Conservation (phyloP, 305 asterid species). For the Petunia hybrid region DNA sequence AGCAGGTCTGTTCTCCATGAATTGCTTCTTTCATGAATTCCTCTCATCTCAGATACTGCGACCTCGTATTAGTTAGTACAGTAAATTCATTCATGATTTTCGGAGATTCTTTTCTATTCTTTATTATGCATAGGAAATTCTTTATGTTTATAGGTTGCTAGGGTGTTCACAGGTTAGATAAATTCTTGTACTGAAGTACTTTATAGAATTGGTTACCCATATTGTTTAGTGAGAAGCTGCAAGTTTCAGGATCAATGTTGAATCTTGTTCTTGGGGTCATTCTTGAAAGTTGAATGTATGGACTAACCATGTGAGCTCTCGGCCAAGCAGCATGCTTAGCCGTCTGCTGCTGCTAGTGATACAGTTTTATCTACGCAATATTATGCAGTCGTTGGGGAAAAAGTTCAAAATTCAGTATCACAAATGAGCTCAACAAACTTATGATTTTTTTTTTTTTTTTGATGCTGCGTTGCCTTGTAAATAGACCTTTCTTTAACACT, state of each 20-base stretch:
- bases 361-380: too few relatives aligned
- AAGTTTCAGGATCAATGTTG: not conserved
- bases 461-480: too few relatives aligned
- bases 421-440: too few relatives aligned
- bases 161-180: not conserved
- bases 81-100: not conserved
- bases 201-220: not conserved
- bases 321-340: too few relatives aligned
- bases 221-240: not conserved
- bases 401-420: too few relatives aligned
- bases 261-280: too few relatives aligned
- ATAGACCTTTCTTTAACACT: too few relatives aligned
- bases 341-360: too few relatives aligned
- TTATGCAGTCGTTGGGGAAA: too few relatives aligned
- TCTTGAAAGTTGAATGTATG: too few relatives aligned
- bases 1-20: slow-evolving; percentile 14
- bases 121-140: not conserved
- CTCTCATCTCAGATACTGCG: not conserved
- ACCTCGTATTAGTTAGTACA: not conserved
- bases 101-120: not conserved
- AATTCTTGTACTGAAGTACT: slow-evolving; percentile 19
- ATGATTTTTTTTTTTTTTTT: too few relatives aligned
- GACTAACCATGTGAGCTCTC: too few relatives aligned
- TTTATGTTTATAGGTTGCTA: not conserved
- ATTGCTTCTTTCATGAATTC: slow-evolving; percentile 1